phyloP scores from a whole-genome alignment of 352 stramenopile genomes.

The Discostella stelligera region DNA sequence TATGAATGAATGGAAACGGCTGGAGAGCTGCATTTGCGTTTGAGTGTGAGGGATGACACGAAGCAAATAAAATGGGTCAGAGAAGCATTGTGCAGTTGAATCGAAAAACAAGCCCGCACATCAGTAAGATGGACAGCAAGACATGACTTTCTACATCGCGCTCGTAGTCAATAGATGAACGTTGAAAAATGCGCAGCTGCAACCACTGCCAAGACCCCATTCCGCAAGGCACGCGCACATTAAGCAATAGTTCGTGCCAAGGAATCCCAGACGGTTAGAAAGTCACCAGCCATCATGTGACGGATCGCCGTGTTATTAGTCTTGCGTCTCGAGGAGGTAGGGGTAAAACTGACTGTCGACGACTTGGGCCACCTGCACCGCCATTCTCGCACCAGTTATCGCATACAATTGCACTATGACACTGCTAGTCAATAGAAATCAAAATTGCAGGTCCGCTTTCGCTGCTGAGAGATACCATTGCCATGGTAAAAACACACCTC shows the following conservation, averaged over 20 bases:
- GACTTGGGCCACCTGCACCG: not conserved
- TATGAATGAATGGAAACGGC: constrained; percentile 34
- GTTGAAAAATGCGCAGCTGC: too few relatives aligned
- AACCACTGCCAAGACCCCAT: too few relatives aligned
- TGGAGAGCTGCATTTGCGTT: constrained; percentile 3
- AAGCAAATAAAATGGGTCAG: not conserved
- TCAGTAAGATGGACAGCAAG: too few relatives aligned
- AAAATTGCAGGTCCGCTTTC: not conserved
- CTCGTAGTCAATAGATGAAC: too few relatives aligned
- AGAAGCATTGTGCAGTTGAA: not conserved
- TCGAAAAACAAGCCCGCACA: not conserved
- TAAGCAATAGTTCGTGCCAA: too few relatives aligned
- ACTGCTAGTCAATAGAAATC: not conserved
- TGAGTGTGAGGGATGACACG: not conserved
- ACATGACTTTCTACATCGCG: too few relatives aligned
- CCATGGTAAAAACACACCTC: constrained; percentile 28
- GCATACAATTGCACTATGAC: not conserved
- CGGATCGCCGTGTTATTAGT: too few relatives aligned
- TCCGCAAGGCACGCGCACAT: too few relatives aligned
- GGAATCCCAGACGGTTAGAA: too few relatives aligned
- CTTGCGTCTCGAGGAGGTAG: too few relatives aligned
- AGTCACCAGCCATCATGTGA: too few relatives aligned
- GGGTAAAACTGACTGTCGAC: too few relatives aligned
- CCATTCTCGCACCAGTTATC: not conserved
- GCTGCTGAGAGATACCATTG: not conserved